phyloP scores from a whole-genome alignment of 1,139 yeast genomes.

The Lodderomyces beijingensis region DNA sequence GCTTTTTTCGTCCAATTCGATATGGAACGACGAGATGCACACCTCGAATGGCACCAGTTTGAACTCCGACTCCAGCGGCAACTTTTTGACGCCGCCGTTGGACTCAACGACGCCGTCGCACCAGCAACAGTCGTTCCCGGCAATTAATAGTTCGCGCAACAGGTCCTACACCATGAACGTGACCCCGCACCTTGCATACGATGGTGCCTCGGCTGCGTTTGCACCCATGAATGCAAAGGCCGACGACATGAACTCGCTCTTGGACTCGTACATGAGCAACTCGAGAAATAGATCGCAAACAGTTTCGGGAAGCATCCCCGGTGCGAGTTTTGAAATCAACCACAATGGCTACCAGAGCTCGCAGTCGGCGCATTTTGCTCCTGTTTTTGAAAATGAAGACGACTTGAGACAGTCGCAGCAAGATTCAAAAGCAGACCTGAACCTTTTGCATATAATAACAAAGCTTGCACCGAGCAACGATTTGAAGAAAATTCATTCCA shows the following conservation, averaged over 20 bases:
- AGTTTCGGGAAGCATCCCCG: constrained; percentile 37
- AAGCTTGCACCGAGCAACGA: constrained; percentile 21
- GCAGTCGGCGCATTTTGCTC: constrained; percentile 4
- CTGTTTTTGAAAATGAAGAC: constrained; percentile 2
- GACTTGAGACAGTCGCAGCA: neutral
- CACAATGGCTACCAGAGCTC: constrained; percentile 4
- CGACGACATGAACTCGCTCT: constrained; percentile 20
- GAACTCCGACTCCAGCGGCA: constrained; percentile 4
- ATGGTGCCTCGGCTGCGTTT: constrained; percentile 17
- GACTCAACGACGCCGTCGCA: constrained; percentile 5
- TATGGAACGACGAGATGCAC: constrained; percentile 41
- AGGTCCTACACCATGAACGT: constrained; percentile 51
- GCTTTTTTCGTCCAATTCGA: constrained; percentile 40
- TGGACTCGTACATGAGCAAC: constrained; percentile 28
- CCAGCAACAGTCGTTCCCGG: constrained; percentile 5
- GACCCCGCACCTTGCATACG: too few relatives aligned
- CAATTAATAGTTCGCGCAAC: constrained; percentile 21
- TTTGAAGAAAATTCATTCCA: constrained; percentile 27
- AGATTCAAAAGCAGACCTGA: neutral
- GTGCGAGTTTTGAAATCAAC: constrained; percentile 18
- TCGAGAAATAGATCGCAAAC: constrained; percentile 35
- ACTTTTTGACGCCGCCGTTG: constrained; percentile 9
- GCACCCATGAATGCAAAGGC: constrained; percentile 12
- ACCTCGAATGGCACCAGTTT: constrained; percentile 5
- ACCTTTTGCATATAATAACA: constrained; percentile 20